phyloP scores from a whole-genome alignment of 768 basidiomycete genomes.

The Lactarius sp. region DNA sequence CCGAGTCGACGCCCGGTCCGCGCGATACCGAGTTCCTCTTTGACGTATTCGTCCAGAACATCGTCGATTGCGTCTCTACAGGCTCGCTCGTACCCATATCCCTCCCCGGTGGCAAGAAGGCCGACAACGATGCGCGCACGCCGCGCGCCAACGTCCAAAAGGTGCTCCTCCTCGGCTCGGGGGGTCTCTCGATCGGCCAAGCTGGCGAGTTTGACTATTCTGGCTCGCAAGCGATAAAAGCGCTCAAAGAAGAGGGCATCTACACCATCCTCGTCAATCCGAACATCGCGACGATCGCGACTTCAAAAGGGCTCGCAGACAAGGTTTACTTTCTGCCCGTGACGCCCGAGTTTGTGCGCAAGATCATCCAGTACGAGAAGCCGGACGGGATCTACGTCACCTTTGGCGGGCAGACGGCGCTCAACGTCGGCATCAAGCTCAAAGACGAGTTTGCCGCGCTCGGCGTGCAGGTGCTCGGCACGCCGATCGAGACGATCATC shows the following conservation, averaged over 20 bases:
- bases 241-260: conserved; percentile 97
- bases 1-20: conserved; percentile 94
- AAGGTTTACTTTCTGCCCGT: conserved; percentile 99
- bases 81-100: conserved; percentile 51
- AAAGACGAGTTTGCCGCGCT: conserved; percentile 92
- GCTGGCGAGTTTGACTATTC: conserved; percentile 99
- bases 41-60: conserved; percentile 90
- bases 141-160: conserved; percentile 80
- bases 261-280: conserved; percentile 99
- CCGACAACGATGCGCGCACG: conserved; percentile 69
- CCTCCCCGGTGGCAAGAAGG: conserved; percentile 76
- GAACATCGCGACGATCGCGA: conserved; percentile 98
- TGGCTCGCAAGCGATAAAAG: conserved; percentile 98
- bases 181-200: conserved; percentile 96
- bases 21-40: conserved; percentile 99
- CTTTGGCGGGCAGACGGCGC: conserved; percentile 96
- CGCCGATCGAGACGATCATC: conserved; percentile 96
- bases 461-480: conserved; percentile 91
- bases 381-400: conserved; percentile 99
- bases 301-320: conserved; percentile 95
- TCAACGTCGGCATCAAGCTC: conserved; percentile 95
- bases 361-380: conserved; percentile 97
- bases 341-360: conserved; percentile 94
- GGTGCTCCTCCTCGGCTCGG: conserved; percentile 95
- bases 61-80: conserved; percentile 65